phyloP scores from a whole-genome alignment of 2,329 filamentous ascomycete species.

The Talaromyces rugulosus region DNA sequence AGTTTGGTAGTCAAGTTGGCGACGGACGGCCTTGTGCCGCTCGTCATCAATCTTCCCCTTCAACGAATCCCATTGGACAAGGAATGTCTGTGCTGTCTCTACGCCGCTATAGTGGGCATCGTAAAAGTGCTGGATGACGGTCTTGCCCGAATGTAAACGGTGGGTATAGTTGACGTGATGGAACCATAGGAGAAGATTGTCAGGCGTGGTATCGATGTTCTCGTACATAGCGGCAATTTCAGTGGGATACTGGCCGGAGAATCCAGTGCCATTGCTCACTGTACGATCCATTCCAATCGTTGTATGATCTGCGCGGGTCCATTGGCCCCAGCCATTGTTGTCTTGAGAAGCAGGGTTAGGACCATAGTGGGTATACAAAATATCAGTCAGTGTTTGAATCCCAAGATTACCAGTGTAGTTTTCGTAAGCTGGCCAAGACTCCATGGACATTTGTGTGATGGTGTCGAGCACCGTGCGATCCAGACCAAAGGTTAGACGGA shows the following conservation, averaged over 20 bases:
- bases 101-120: conserved; percentile 60
- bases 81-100: conserved; percentile 57
- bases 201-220: conserved; percentile 59
- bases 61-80: conserved; percentile 50
- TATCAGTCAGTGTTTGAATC: conserved; percentile 65
- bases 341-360: conserved; percentile 65
- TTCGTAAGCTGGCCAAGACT: conserved; percentile 68
- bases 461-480: conserved; percentile 53
- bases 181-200: conserved; percentile 68
- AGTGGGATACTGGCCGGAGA: conserved; percentile 61
- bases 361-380: conserved; percentile 60
- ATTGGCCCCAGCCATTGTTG: conserved; percentile 66
- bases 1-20: conserved; percentile 60
- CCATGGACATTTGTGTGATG: conserved; percentile 61
- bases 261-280: conserved; percentile 62
- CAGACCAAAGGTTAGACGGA: conserved; percentile 59
- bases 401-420: conserved; percentile 68
- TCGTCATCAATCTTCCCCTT: conserved; percentile 55
- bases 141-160: conserved; percentile 57
- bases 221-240: conserved; percentile 59
- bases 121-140: conserved; percentile 65
- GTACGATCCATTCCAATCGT: conserved; percentile 69
- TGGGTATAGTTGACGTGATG: conserved; percentile 69
- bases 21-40: conserved; percentile 56
- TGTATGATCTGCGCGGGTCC: conserved; percentile 60